These are phyloP conservation scores for Lophium mytilinum DNA, from an alignment of 495 filamentous ascomycete genomes.

Conservation along the genomic window DNA sequence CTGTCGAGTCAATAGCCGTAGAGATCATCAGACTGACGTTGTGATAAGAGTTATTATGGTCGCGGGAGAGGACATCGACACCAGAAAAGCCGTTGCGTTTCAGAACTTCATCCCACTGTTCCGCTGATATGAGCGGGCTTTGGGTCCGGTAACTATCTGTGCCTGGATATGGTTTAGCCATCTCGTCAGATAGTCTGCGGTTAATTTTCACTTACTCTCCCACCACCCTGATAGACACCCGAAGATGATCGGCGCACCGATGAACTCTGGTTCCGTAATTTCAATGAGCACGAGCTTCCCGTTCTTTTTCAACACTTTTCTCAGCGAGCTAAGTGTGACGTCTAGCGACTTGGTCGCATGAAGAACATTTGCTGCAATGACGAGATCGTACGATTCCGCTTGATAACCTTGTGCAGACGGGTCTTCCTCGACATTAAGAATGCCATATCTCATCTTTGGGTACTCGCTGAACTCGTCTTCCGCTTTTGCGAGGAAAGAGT, in stretches of 20 bases:
- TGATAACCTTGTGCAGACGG: slow-evolving; percentile 6
- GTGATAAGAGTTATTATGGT: not conserved
- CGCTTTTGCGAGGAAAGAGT: slow-evolving; percentile 1
- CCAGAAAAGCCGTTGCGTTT: not conserved
- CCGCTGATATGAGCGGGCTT: not conserved
- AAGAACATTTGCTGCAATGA: slow-evolving; percentile 4
- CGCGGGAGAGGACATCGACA: not conserved
- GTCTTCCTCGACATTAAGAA: slow-evolving; percentile 4
- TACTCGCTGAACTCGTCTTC: not conserved
- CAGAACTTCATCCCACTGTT: not conserved
- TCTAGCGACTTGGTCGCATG: not conserved
- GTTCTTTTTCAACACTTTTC: not conserved
- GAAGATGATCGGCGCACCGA: not conserved
- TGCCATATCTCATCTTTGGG: not conserved
- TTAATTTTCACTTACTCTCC: not conserved
- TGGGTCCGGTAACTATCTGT: not conserved
- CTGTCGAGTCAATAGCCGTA: not conserved
- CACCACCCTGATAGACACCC: slow-evolving; percentile 1
- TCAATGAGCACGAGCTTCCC: not conserved
- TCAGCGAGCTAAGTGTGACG: not conserved
- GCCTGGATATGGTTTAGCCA: too few relatives aligned
- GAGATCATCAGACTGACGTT: not conserved
- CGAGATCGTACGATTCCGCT: not conserved
- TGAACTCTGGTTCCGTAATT: not conserved
- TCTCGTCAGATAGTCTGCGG: too few relatives aligned